Base-by-base conservation (phyloP, 2,329 filamentous ascomycete genomes). In the Periconia digitata region DNA sequence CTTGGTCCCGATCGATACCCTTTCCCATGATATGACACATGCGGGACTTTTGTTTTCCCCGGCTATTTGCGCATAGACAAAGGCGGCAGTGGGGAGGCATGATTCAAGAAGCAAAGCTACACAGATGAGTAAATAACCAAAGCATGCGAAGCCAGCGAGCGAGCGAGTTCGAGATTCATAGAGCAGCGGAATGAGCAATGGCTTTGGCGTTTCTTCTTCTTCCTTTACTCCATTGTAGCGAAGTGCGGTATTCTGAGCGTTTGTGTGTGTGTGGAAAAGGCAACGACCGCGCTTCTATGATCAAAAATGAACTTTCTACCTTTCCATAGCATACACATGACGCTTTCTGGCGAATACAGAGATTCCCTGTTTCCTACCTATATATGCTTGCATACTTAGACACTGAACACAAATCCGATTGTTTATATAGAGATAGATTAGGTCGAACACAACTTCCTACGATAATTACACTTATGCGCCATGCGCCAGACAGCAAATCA, bases 1-100 rank as follows among this genome's bases (percentile, higher is more conserved):
- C 54, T 53, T 56, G 59, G 55, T 59, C 56, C 58, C 58, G 60
- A 57, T 61, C 54, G 59, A 64, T 62, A 65, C 62, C 62, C 62
- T 56, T 62, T 59, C 46, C 57, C 27, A 32, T 32, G 27, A 32
- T 15, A 46, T 59, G 41, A 40, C 40, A 45, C 38, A 50, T 50
- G 45, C 40, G 24, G 12, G 16, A 42, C 35, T 43, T 40, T 40
- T 32, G 27, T 32, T 32, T 32, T 15, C n/a, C 27, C 27, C 38
- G 10, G 38, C 38, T 24, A 22, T 22, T 39, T 39, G 37, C 37
- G 22, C 37, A 39, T 15, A 22, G 21, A 32, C n/a, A 32, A 32
- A 15, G 27, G 27, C 27, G 27, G 27, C 27, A n/a, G n/a, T n/a
- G 27, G 27, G 27, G 27, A 32, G 27, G 27, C 27, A 13, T 32